A percentile compares a stretch with the other conserved stretches of the same genome.
These are phyloP conservation scores for Rhodofomes roseus DNA, from an alignment of 1,284 basidiomycete genomes.

Conservation along the genomic window DNA sequence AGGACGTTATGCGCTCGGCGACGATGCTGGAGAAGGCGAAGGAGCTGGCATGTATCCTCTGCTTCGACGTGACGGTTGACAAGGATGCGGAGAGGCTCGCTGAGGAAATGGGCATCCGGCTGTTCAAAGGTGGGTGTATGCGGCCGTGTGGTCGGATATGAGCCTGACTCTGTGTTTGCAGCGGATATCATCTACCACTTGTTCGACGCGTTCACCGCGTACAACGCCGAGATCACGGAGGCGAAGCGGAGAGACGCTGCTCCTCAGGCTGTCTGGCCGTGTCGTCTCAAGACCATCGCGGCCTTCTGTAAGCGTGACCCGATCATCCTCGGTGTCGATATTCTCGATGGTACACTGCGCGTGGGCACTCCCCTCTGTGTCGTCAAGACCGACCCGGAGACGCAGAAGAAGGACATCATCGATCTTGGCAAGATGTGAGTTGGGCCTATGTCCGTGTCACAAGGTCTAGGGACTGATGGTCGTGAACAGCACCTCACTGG, in stretches of 20 bases:
- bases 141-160: background rate
- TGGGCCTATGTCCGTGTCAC: background rate
- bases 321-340: slow-evolving; percentile 96
- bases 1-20: slow-evolving; percentile 89
- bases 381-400: slow-evolving; percentile 82
- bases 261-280: slow-evolving; percentile 96
- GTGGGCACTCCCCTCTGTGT: slow-evolving; percentile 96
- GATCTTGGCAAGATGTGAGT: slow-evolving; percentile 92
- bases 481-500: slow-evolving; percentile 75
- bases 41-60: slow-evolving; percentile 93
- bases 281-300: slow-evolving; percentile 88
- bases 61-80: slow-evolving; percentile 95
- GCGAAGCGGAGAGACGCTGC: slow-evolving; percentile 92
- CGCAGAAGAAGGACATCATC: slow-evolving; percentile 89
- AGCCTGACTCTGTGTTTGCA: slow-evolving; percentile 26
- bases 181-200: slow-evolving; percentile 99
- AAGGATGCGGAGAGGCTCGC: slow-evolving; percentile 91
- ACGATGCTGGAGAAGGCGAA: slow-evolving; percentile 97
- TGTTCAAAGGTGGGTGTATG: slow-evolving; percentile 79
- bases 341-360: slow-evolving; percentile 90
- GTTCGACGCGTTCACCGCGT: slow-evolving; percentile 97
- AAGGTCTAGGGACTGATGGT: background rate
- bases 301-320: slow-evolving; percentile 97
- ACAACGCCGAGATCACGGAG: slow-evolving; percentile 90
- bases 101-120: slow-evolving; percentile 88